Percentiles rank a stretch among this genome's conserved stretches.
Conservation (phyloP, 495 filamentous ascomycete species). For the Lineolata rhizophorae region DNA sequence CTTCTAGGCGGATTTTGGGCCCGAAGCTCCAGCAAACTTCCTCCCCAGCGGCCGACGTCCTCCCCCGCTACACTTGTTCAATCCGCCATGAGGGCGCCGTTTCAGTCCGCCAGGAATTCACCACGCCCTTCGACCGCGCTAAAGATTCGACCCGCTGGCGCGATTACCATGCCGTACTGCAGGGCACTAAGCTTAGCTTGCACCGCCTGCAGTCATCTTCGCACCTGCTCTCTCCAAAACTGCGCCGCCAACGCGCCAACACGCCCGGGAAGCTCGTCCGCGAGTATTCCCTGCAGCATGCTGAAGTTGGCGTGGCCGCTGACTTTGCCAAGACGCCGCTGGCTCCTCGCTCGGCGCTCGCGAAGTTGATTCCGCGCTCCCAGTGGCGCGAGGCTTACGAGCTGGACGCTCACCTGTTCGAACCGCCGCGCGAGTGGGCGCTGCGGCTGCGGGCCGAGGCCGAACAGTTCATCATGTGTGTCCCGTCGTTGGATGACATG, state of each 20-base stretch:
- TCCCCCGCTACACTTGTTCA: conserved; percentile 33
- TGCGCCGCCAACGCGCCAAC: background rate
- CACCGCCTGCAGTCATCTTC: conserved; percentile 29
- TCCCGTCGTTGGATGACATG: conserved; percentile 27
- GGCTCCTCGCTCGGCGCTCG: conserved; percentile 13
- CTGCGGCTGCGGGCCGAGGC: conserved; percentile 39
- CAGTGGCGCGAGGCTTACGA: conserved; percentile 13
- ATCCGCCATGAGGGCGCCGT: conserved; percentile 30
- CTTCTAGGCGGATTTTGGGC: no score
- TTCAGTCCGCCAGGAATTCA: conserved; percentile 33
- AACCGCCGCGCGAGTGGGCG: conserved; percentile 25
- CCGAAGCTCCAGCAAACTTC: no score
- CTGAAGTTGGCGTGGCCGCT: conserved; percentile 39
- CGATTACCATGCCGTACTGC: conserved; percentile 31
- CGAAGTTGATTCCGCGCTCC: conserved; percentile 12
- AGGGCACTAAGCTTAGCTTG: conserved; percentile 37
- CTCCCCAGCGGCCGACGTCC: conserved; percentile 18
- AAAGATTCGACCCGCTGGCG: conserved; percentile 31
- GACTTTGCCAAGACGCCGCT: conserved; percentile 20
- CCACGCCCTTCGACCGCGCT: conserved; percentile 29
- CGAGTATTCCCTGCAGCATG: conserved; percentile 36
- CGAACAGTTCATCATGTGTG: conserved; percentile 40
- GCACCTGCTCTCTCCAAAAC: no score
- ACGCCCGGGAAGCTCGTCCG: background rate
- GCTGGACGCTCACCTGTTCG: conserved; percentile 16